Base-by-base conservation (phyloP, 495 filamentous ascomycete genomes). In the Aspergillus saccharolyticus region DNA sequence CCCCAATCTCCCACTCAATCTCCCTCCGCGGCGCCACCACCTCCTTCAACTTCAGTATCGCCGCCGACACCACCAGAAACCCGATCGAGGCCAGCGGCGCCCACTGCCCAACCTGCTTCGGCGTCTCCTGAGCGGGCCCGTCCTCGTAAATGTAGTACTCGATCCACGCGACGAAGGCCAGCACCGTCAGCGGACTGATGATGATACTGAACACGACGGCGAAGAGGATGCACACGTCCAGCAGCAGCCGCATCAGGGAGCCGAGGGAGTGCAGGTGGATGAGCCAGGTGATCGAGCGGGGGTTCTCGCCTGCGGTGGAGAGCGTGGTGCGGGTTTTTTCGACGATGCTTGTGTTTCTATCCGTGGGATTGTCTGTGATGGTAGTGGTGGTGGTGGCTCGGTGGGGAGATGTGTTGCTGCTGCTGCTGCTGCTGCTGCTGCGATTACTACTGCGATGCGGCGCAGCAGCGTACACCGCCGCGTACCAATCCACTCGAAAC, bases 101-200 rank as follows among this genome's bases (percentile, higher is more conserved):
- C 70, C 70, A 73, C 44, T 73, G 70, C 3, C 70, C 70, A 14
- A 73, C 70, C 44, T 73, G 69, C 10, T 63, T 61, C 3, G 67
- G 67, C 33, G 54, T 61, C 50, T 71, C 69, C 44, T 67, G 63
- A 5, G 60, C 58, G 0, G 70, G 70, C 0, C 70, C 69, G 44
- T 73, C 70, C 19, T 71, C 64, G 22, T 58, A 53, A 9, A 73
- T 70, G 44, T 62, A 68, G 54, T 63, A 70, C 49, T 73, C 70
- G 10, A 68, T 65, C 69, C 69, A 73, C 5, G 52, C 56, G 5
- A 73, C 65, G 47, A 73, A 73, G 0, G 67, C 70, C 14, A 71
- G 57, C 2, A 66, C 66, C 0, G 70, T 71, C 0, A 73, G 54
- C 0, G 69, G 69, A n/a, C 70, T 73, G 42, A 67, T 54, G 15